Percentiles rank a stretch among this genome's conserved stretches.
Conservation (phyloP, 2,329 filamentous ascomycete species). For the Talaromyces islandicus region DNA sequence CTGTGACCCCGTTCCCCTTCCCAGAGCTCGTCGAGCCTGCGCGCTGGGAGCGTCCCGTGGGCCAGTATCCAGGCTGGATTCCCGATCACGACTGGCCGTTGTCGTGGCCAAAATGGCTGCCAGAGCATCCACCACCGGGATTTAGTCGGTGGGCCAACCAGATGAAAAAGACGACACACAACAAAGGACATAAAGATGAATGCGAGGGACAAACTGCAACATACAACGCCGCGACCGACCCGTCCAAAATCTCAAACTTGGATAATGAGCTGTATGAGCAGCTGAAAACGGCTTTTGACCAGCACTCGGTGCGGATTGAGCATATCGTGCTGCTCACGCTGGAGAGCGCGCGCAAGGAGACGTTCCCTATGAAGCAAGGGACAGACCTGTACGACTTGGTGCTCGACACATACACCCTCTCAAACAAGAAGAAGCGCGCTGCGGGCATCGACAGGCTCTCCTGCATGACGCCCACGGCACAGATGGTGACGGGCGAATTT, state of each 20-base stretch:
- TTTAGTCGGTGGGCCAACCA: conserved; percentile 26
- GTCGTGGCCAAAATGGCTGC: conserved; percentile 26
- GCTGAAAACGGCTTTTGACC: conserved; percentile 22
- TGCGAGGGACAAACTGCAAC: background rate
- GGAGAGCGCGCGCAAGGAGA: conserved; percentile 37
- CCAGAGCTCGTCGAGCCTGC: conserved; percentile 7
- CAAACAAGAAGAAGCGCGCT: conserved; percentile 16
- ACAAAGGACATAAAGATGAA: background rate
- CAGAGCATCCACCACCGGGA: conserved; percentile 20
- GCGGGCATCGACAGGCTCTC: conserved; percentile 22
- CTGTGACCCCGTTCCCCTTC: conserved; percentile 22
- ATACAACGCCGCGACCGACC: conserved; percentile 31
- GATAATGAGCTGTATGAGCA: conserved; percentile 24
- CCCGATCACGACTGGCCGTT: conserved; percentile 15
- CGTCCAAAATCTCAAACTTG: conserved; percentile 33
- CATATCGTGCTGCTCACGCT: conserved; percentile 34
- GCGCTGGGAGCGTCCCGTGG: background rate
- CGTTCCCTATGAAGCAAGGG: conserved; percentile 33
- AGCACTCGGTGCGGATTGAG: conserved; percentile 28
- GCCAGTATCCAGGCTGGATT: background rate
- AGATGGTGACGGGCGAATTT: conserved; percentile 32
- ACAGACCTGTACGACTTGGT: conserved; percentile 28
- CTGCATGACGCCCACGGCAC: conserved; percentile 23
- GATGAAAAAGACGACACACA: conserved; percentile 8
- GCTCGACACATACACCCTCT: conserved; percentile 16